Percentiles rank a stretch among this genome's conserved stretches.
Evolutionary conservation across 2,329 filamentous ascomycete species (phyloP).

Genomic region (Akanthomyces lecanii): DNA sequence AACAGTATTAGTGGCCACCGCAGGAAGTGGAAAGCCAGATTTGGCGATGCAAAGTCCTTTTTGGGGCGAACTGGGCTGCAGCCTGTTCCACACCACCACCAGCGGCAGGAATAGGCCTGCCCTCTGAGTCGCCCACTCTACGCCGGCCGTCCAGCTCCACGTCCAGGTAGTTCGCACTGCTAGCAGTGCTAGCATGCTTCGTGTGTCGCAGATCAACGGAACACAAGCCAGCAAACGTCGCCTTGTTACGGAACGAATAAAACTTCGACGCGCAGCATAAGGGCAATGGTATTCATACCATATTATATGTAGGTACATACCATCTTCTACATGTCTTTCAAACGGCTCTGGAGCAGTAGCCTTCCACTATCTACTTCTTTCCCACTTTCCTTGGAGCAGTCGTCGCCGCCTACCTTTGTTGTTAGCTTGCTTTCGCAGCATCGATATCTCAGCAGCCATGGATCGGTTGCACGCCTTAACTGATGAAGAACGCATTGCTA

Average conservation of each 20-base stretch:
- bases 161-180: neutral
- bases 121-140: neutral
- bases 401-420: neutral
- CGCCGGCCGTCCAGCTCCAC: too few relatives aligned
- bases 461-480: neutral
- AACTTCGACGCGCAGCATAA: too few relatives aligned
- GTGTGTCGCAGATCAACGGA: neutral
- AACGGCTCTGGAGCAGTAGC: neutral
- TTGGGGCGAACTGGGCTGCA: neutral
- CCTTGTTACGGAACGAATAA: neutral
- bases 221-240: neutral
- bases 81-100: neutral
- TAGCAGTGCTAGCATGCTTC: neutral
- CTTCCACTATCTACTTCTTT: neutral
- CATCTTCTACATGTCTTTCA: neutral
- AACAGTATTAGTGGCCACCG: neutral
- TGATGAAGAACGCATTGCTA: neutral
- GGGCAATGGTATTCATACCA: neutral
- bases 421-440: neutral
- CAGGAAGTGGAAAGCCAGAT: neutral
- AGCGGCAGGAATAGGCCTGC: neutral
- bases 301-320: neutral
- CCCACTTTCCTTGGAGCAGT: neutral
- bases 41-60: neutral
- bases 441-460: neutral